Percentiles rank a stretch among this genome's conserved stretches.
These are phyloP conservation scores for Candida tunisiensis DNA, from an alignment of 1,139 yeast species.

Conservation along the genomic window DNA sequence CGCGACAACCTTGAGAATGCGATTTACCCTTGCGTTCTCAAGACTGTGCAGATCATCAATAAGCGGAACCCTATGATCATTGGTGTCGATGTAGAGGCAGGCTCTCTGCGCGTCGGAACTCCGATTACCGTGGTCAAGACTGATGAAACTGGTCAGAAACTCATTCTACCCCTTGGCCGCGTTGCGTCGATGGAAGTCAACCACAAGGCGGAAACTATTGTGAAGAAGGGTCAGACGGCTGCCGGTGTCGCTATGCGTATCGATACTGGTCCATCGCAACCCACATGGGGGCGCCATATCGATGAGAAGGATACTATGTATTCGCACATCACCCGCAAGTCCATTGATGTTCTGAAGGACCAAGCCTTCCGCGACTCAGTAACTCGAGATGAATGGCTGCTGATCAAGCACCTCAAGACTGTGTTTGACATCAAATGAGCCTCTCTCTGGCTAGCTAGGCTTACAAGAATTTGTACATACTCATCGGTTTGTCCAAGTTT, in stretches of 20 bases:
- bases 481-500: no score
- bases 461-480: no score
- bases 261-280: conserved; percentile 82
- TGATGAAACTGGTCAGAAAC: conserved; percentile 65
- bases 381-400: conserved; percentile 87
- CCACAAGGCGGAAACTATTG: conserved; percentile 65
- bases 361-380: conserved; percentile 94
- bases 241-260: conserved; percentile 99
- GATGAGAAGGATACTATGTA: conserved; percentile 82
- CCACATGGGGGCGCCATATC: conserved; percentile 98
- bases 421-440: conserved; percentile 57
- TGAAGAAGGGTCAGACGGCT: conserved; percentile 87
- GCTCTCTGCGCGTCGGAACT: conserved; percentile 77
- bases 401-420: conserved; percentile 76
- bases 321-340: conserved; percentile 73
- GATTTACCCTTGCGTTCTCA: conserved; percentile 86
- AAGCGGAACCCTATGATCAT: conserved; percentile 98
- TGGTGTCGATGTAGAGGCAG: conserved; percentile 95
- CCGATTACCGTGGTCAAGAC: conserved; percentile 89
- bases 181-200: conserved; percentile 86
- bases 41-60: conserved; percentile 90
- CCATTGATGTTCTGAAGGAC: conserved; percentile 94
- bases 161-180: conserved; percentile 61
- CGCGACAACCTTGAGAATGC: conserved; percentile 80
- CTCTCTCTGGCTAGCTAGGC: no score